These are phyloP conservation scores for Hymenoscyphus linearis DNA, from an alignment of 2,329 filamentous ascomycete genomes.

Conservation along the genomic window DNA sequence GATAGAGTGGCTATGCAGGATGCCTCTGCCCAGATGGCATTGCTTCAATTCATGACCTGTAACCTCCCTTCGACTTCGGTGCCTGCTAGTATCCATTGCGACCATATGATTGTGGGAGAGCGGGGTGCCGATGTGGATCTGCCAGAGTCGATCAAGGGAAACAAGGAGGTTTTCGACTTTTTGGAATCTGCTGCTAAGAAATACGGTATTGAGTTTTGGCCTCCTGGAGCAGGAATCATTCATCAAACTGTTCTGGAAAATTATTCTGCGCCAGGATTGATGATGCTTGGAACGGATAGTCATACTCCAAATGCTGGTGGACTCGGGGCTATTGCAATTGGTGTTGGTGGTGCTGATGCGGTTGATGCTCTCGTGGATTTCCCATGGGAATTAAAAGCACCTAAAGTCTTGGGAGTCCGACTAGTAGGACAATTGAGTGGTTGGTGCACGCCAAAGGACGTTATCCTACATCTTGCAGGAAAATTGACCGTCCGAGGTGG, in stretches of 20 bases:
- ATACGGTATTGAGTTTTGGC: slow-evolving; percentile 95
- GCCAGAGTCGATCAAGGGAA: slow-evolving; percentile 77
- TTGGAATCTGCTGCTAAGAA: slow-evolving; percentile 85
- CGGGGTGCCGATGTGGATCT: slow-evolving; percentile 84
- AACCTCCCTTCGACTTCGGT: slow-evolving; percentile 84
- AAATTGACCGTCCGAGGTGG: slow-evolving; percentile 88
- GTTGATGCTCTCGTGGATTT: slow-evolving; percentile 95
- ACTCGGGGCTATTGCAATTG: slow-evolving; percentile 87
- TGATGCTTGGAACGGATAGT: slow-evolving; percentile 98
- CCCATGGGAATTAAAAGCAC: slow-evolving; percentile 96
- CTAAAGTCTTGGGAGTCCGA: slow-evolving; percentile 80
- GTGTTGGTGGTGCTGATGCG: slow-evolving; percentile 93
- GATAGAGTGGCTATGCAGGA: slow-evolving; percentile 99
- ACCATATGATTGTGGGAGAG: slow-evolving; percentile 97
- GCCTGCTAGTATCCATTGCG: slow-evolving; percentile 95
- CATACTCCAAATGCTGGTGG: slow-evolving; percentile 98
- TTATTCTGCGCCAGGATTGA: slow-evolving; percentile 91
- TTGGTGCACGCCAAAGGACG: slow-evolving; percentile 93
- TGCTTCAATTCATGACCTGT: slow-evolving; percentile 98
- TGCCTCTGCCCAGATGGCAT: slow-evolving; percentile 95
- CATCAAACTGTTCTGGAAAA: slow-evolving; percentile 98
- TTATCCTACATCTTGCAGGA: slow-evolving; percentile 86
- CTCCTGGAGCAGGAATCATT: slow-evolving; percentile 88
- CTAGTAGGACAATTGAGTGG: slow-evolving; percentile 78
- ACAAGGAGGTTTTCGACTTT: slow-evolving; percentile 97